Base-by-base conservation (phyloP, 306 rosid species). In the Begonia loranthoides region DNA sequence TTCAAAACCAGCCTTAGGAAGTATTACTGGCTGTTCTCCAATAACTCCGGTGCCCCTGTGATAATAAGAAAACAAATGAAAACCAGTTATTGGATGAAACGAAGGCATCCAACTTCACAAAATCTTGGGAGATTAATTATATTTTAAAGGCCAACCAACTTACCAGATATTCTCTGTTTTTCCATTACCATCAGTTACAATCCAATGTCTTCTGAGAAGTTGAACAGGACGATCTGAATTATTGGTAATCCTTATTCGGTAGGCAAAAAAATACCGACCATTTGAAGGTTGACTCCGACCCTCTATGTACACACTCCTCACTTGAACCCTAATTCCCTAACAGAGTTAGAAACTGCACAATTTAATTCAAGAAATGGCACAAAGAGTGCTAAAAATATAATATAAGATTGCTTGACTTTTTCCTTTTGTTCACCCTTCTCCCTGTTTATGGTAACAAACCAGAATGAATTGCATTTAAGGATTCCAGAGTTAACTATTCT, bases 141-240 rank as follows among this genome's bases (percentile, higher is more conserved):
- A 63, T 34, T 38, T 58, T 60, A 21, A 48, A 51, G 17, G 58
- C 58, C 17, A 55, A 60, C 9, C 16, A 66, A 64, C 92, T 67
- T 53, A 83, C 99, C 99, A 69, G 66, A 86, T 79, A 69, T 76
- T 86, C 77, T 90, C 96, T 16, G 73, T 57, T 73, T 50, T 83
- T 64, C 86, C 96, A 56, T 90, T 83, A 21, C 83, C 94, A 71
- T 90, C 96, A 8, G 94, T 82, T 57, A 86, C 66, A 55, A 90
- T 83, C 99, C 99, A 90, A 73, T 86, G 99, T 66, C 99, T 90
- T 80, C 82, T 72, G 51, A 90, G 82, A 68, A 90, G 94, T 69
- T 90, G 96, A 63, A 79, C 82, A 36, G 99, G 59, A 16, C 72
- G 82, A 17, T 86, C 79, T 17, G 96, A 90, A 59, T 73, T 80